Base-by-base conservation (phyloP, 805 yeast species). In the Saturnispora halmiae region DNA sequence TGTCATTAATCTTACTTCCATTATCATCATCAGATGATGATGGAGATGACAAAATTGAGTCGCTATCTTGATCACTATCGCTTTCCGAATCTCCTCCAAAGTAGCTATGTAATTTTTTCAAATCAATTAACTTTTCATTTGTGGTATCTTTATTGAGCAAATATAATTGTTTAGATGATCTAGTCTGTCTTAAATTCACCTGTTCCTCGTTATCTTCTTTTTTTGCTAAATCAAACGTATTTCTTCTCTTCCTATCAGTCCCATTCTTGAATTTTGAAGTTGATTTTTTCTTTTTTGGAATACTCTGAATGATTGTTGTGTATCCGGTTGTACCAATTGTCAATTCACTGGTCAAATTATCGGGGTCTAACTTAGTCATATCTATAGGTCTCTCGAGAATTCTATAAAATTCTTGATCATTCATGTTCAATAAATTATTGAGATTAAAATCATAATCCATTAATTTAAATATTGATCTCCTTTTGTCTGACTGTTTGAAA, bases 361-460 rank as follows among this genome's bases (percentile, higher is more conserved):
- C 55, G 36, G 51, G 50, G 39, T 56, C 58, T 25, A 60, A 38
- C 34, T 45, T 33, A 3, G 53, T 49, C 36, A 57, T 41, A 45
- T 58, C 59, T 10, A 59, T 55, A 4, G 54, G 50, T 3, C 48
- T 34, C 7, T 46, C 44, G 2, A 60, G 46, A 10, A 60, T 34
- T 13, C 39, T 46, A 40, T 46, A 52, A 30, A 60, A 47, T 24
- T 54, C 56, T 9, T 46, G 37, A 41, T 60, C 64, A 41, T 5
- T 51, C 37, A 3, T 38, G 4, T 53, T 43, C 6, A 60, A 41
- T n/a, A 60, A 46, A 5, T 54, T 46, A 13, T 51, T 46, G n/a
- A 60, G 41, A 40, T 55, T 59, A 42, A 57, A 56, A 40, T 60
- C 64, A 40, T 58, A 59, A 40, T 60, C 65, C 56, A 53, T 58